Percentiles rank a stretch among this genome's conserved stretches.
phyloP scores from a whole-genome alignment of 108 stramenopile species.

The Hondaea fermentalgiana region DNA sequence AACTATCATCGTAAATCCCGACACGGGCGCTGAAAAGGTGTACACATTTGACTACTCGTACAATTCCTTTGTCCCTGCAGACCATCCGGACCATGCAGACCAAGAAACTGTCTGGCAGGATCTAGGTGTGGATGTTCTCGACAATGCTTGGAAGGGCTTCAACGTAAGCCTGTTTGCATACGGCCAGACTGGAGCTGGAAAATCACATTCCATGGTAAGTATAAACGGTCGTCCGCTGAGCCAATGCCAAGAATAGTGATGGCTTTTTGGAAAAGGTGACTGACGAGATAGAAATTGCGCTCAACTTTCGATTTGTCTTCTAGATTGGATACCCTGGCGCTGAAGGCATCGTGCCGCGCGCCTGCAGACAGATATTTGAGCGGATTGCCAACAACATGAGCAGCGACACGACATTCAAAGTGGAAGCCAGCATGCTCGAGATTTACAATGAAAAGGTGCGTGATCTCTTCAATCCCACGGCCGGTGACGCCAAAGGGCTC shows the following conservation, averaged over 20 bases:
- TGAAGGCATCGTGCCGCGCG: constrained; percentile 28
- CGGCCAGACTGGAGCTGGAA: constrained; percentile 29
- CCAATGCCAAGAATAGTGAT: too few species aligned
- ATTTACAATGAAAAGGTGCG: constrained; percentile 39
- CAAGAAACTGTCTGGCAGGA: constrained; percentile 18
- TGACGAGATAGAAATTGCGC: too few species aligned
- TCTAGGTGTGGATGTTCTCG: constrained; percentile 12
- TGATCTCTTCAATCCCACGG: constrained; percentile 17
- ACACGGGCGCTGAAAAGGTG: neutral
- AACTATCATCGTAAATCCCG: constrained; percentile 5
- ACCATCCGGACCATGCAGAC: neutral
- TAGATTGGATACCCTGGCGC: constrained; percentile 26
- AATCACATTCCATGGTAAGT: constrained; percentile 21
- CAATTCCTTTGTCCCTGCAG: constrained; percentile 13
- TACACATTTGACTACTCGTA: constrained; percentile 22
- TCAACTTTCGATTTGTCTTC: too few species aligned
- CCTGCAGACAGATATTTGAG: constrained; percentile 21
- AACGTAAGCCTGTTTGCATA: constrained; percentile 30
- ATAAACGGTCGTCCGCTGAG: too few species aligned
- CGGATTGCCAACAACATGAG: constrained; percentile 4
- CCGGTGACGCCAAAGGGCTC: neutral
- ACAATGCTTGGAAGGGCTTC: constrained; percentile 9
- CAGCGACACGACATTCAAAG: neutral
- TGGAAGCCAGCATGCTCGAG: constrained; percentile 26
- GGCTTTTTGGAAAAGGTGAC: too few species aligned